Percentiles rank a stretch among this genome's conserved stretches.
These are phyloP conservation scores for Kuraishia capsulata DNA, from an alignment of 805 yeast genomes.

Conservation along the genomic window DNA sequence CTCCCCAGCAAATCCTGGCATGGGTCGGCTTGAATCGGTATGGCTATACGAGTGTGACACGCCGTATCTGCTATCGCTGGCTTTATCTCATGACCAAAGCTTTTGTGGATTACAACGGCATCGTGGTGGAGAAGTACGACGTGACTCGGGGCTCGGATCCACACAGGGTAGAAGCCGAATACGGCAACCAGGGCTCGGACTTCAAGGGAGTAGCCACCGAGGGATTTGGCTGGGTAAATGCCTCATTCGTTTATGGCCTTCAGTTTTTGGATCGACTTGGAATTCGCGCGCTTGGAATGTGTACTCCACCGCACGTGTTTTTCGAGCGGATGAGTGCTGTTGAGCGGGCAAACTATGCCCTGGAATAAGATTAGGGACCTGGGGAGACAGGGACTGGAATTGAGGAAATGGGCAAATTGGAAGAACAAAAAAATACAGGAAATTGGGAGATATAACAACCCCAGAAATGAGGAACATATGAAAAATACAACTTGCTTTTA, in stretches of 20 bases:
- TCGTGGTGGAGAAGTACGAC: conserved; percentile 91
- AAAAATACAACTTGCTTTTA: too few relatives aligned
- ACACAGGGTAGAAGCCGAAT: conserved; percentile 89
- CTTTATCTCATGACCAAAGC: conserved; percentile 80
- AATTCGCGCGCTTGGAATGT: conserved; percentile 68
- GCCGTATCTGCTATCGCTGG: conserved; percentile 81
- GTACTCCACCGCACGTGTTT: conserved; percentile 63
- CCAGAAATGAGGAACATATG: too few relatives aligned
- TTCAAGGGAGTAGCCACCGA: conserved; percentile 90
- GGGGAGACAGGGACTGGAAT: too few relatives aligned
- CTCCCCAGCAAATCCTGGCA: conserved; percentile 92
- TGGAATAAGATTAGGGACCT: conserved; percentile 4
- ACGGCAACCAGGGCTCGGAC: conserved; percentile 93
- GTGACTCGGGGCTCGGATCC: conserved; percentile 79
- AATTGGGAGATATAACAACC: too few relatives aligned
- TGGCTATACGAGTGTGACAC: conserved; percentile 55
- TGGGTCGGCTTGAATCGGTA: conserved; percentile 81
- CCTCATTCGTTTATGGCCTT: conserved; percentile 71
- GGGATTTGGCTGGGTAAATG: conserved; percentile 98
- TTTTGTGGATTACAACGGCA: conserved; percentile 87
- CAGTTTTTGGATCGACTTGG: conserved; percentile 58
- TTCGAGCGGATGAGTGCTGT: conserved; percentile 35
- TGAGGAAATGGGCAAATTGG: too few relatives aligned
- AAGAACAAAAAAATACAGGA: too few relatives aligned
- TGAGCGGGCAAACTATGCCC: conserved; percentile 41